Percentiles rank a stretch among this genome's conserved stretches.
Evolutionary conservation across 768 basidiomycete species (phyloP).

Genomic region (Pulveroboletus frians): DNA sequence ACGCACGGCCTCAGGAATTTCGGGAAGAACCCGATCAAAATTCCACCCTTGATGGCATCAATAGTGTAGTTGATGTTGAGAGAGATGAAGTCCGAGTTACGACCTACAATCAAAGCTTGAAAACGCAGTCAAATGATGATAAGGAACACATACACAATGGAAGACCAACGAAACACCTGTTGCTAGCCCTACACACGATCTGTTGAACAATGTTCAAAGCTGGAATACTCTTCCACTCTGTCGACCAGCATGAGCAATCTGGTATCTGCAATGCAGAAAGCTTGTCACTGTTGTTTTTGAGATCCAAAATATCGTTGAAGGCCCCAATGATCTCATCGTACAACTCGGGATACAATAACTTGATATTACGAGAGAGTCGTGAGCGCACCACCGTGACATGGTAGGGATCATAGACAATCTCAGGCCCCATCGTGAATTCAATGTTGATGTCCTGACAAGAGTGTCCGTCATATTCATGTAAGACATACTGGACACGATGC

Average conservation of each 20-base stretch:
- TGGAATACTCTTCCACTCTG: slow-evolving; percentile 38
- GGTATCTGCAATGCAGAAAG: neutral
- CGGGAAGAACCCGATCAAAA: slow-evolving; percentile 29
- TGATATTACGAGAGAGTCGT: slow-evolving; percentile 36
- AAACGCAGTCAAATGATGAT: neutral
- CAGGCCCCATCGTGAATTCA: slow-evolving; percentile 33
- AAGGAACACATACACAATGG: slow-evolving; percentile 35
- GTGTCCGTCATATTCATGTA: neutral
- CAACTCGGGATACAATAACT: slow-evolving; percentile 34
- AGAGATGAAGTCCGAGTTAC: slow-evolving; percentile 32
- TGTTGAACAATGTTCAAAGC: slow-evolving; percentile 25
- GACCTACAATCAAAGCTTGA: slow-evolving; percentile 26
- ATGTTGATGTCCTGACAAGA: slow-evolving; percentile 30
- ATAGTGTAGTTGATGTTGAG: slow-evolving; percentile 23
- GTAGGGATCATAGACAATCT: slow-evolving; percentile 26
- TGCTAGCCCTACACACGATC: slow-evolving; percentile 38
- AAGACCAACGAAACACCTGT: slow-evolving; percentile 46
- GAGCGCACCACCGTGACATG: slow-evolving; percentile 24
- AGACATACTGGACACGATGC: too few species aligned
- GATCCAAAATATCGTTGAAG: slow-evolving; percentile 34
- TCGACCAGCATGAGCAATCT: neutral
- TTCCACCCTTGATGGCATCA: slow-evolving; percentile 2
- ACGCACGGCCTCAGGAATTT: slow-evolving; percentile 29
- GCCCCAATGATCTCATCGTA: slow-evolving; percentile 40
- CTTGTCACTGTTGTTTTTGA: slow-evolving; percentile 9